Base-by-base conservation (phyloP, 768 basidiomycete genomes). In the Lactifluus subvellereus region DNA sequence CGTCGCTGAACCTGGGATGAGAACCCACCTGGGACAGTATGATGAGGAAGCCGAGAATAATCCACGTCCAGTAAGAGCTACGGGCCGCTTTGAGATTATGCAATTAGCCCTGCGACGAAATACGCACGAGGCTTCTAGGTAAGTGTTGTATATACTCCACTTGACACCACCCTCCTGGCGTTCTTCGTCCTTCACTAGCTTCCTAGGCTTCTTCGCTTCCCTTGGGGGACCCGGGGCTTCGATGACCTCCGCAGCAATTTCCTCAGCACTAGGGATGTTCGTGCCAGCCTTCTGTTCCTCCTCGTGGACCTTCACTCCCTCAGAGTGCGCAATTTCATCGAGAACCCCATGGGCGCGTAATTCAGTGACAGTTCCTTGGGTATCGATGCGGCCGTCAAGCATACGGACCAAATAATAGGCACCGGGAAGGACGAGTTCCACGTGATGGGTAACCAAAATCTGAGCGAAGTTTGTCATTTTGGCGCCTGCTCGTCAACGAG, bases 401-500 rank as follows among this genome's bases (percentile, higher is more conserved):
- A 93, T 86, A 32, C 89, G 83, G 7, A 92, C 79, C 3, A 93
- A 74, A 68, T 91, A 91, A 67, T 85, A 70, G 0, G 88, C 82
- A 0, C 84, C 85, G 0, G 90, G 86, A 7, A 91, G 80, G 18
- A 93, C 85, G 1, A 94, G 81, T 54, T 92, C 88, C 32, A 93
- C 85, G 69, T 93, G 91, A 65, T 94, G 91, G 0, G 90, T 91
- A 40, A 94, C 90, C 4, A 88, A 77, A 45, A 87, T 75, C 85
- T 85, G 11, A 1, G 33, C 54, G 66, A 38, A 42, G n/a, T 16
- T 13, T 48, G 35, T 63, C 32, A 55, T 2, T 10, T 53, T 18
- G 59, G 14, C 22, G 14, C 14, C n/a, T 27, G 43, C 16, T 45
- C 13, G 32, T 27, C 20, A n/a, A 16, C 54, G 7, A 20, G 27